These are phyloP conservation scores for Globisporangium lucens DNA, from an alignment of 352 stramenopile genomes.

Conservation along the genomic window DNA sequence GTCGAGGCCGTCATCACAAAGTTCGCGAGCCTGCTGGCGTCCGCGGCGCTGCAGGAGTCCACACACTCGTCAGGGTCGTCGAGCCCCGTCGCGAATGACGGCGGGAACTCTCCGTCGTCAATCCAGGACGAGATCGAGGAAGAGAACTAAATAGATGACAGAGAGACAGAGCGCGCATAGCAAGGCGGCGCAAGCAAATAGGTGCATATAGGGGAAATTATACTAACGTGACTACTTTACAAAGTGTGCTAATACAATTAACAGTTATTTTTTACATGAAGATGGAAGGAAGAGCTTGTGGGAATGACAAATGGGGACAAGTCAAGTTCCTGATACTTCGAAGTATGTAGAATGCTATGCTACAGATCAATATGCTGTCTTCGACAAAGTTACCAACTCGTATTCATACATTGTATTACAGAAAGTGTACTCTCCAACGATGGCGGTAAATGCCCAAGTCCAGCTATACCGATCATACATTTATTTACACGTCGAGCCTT, in stretches of 20 bases:
- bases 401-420: background rate
- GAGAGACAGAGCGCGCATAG: background rate
- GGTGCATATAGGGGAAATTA: background rate
- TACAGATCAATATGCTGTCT: background rate
- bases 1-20: conserved; percentile 62
- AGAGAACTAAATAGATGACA: conserved; percentile 2
- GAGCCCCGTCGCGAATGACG: conserved; percentile 1
- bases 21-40: conserved; percentile 24
- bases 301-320: too few relatives aligned
- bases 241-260: conserved; percentile 1
- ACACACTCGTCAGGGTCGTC: background rate
- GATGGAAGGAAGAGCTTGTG: background rate
- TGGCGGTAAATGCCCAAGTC: background rate
- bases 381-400: background rate
- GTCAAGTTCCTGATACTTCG: background rate
- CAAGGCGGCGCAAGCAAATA: background rate
- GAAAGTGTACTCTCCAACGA: background rate
- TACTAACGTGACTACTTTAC: background rate
- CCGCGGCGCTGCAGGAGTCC: conserved; percentile 3
- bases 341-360: background rate
- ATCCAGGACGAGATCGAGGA: background rate
- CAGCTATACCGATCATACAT: background rate
- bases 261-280: background rate
- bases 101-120: background rate
- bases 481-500: background rate